A percentile compares a stretch with the other conserved stretches of the same genome.
Evolutionary conservation across 169 alveolate genomes (phyloP).

Genomic region (Amoebophrya sp.): DNA sequence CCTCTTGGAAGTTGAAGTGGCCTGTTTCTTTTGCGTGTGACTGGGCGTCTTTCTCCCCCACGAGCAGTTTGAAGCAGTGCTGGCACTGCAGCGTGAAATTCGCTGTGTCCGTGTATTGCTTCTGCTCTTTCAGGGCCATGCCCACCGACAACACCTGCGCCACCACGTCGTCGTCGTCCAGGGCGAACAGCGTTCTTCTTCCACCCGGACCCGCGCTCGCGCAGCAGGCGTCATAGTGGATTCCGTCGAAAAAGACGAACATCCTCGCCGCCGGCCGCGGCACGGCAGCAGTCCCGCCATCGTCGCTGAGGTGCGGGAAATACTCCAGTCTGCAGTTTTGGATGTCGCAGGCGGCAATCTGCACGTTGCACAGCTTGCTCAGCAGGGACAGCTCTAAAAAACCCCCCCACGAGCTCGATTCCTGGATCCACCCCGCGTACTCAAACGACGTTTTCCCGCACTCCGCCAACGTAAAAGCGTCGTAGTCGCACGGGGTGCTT

Average conservation of each 20-base stretch:
- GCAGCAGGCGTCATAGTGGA: neutral
- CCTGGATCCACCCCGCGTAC: neutral
- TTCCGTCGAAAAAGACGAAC: neutral
- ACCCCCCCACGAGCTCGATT: neutral
- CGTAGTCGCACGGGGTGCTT: no score
- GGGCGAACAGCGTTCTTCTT: neutral
- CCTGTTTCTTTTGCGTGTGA: neutral
- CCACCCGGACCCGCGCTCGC: neutral
- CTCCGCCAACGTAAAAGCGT: neutral
- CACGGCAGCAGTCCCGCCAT: no score
- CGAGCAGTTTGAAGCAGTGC: neutral
- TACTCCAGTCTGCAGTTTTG: neutral
- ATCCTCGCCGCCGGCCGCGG: no score
- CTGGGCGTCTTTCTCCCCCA: neutral
- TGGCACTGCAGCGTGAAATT: neutral
- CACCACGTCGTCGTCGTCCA: neutral
- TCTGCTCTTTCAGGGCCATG: neutral
- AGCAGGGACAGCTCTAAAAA: neutral
- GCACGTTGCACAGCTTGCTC: neutral
- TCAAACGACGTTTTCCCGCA: neutral
- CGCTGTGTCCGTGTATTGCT: neutral
- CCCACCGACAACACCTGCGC: neutral
- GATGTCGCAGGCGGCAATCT: neutral
- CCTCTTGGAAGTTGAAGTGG: neutral
- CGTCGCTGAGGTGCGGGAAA: neutral